Base-by-base conservation (phyloP, 345 rosid species). In the Acer saccharum region DNA sequence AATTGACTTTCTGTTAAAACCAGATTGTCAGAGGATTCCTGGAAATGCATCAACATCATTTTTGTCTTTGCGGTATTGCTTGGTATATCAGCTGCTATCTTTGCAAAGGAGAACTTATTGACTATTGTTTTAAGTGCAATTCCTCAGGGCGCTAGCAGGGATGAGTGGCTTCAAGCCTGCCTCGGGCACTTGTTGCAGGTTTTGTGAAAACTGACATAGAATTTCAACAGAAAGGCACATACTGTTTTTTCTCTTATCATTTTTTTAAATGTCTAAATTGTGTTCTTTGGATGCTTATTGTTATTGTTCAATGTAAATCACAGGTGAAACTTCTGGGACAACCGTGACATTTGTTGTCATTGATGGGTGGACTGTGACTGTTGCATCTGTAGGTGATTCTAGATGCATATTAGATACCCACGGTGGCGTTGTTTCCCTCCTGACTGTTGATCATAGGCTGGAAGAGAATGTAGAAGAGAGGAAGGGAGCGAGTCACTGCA, bases 131-230 rank as follows among this genome's bases (percentile, higher is more conserved):
- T 94, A 88, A 93, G 93, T 84, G 99, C 99, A 32, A 94, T 94
- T 72, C 97, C 98, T 80, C 91, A 83, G 69, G 93, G 86, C 1
- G 76, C 76, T 55, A 90, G 78, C 67, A 84, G 93, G 81, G 99
- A 97, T 61, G 97, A 92, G 82, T 97, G 98, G 99, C 99, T 97
- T 86, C 98, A 91, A 81, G 96, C 99, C 97, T 97, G 82, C 98
- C 99, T 72, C 88, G 94, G 73, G 99, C 98, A 12, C 81, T 97
- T 72, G 99, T 97, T 70, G 99, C 99, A 1, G 98, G 98, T 62
- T 97, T 97, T 87, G 98, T 97, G 82, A 97, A 97, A 84, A 97
- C 99, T 63, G 99, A 94, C 83, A 97, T 97, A 44, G 97, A 94
- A 77, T 97, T 97, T 87, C 99, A 97, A 89, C 93, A 90, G 83